Percentiles rank a stretch among this genome's conserved stretches.
phyloP scores from a whole-genome alignment of 768 basidiomycete species.

The Phlebiopsis gigantea region DNA sequence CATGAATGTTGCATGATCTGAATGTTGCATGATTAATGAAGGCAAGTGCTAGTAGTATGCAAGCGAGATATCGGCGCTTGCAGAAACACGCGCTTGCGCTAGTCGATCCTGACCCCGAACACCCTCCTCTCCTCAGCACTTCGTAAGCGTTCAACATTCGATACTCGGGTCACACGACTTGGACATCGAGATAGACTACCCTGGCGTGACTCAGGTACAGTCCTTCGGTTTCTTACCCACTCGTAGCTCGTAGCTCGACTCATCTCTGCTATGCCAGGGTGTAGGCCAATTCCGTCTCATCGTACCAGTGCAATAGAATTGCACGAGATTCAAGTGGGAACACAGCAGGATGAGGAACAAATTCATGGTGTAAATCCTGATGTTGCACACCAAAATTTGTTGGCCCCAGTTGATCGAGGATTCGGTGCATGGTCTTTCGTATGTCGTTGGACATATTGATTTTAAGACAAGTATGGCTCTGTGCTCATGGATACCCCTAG shows the following conservation, averaged over 20 bases:
- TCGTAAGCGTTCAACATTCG: no score
- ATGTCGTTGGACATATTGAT: neutral
- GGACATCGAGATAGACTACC: no score
- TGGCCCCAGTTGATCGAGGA: constrained; percentile 8
- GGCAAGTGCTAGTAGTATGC: no score
- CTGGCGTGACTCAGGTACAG: neutral
- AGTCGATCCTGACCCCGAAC: no score
- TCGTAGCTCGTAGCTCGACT: neutral
- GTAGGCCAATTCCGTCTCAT: no score
- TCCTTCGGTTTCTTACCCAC: neutral
- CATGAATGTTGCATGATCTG: no score
- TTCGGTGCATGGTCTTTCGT: constrained; percentile 14
- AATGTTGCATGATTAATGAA: no score
- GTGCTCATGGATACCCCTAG: neutral
- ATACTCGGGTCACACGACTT: no score
- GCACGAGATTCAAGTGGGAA: neutral
- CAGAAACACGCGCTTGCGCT: no score
- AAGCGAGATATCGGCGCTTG: no score
- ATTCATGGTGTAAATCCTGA: neutral
- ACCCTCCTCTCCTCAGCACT: no score
- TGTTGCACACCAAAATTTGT: neutral
- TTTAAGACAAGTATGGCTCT: neutral
- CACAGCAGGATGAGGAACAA: neutral
- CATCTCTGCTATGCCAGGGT: neutral
- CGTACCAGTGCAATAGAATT: no score